A percentile compares a stretch with the other conserved stretches of the same genome.
These are phyloP conservation scores for Globisporangium solare DNA, from an alignment of 352 stramenopile species.

Conservation along the genomic window DNA sequence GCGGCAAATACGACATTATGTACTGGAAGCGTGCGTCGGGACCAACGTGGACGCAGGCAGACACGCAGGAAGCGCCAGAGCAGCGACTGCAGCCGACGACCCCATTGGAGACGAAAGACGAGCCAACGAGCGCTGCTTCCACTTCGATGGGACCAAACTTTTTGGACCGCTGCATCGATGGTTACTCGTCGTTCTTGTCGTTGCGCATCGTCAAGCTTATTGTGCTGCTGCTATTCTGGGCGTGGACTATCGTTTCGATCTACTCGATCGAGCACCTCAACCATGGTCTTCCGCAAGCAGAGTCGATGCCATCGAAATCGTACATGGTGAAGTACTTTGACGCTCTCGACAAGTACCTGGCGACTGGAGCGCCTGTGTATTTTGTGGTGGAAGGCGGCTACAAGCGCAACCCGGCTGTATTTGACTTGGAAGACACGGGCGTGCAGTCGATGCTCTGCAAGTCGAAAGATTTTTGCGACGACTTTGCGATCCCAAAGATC, in stretches of 20 bases:
- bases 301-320: conserved; percentile 62
- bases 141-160: conserved; percentile 8
- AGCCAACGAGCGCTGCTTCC: neutral
- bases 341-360: conserved; percentile 46
- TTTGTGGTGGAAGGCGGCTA: conserved; percentile 61
- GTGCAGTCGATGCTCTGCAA: conserved; percentile 49
- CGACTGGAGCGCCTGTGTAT: conserved; percentile 54
- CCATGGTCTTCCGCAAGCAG: conserved; percentile 48
- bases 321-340: conserved; percentile 69
- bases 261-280: conserved; percentile 48
- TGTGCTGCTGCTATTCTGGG: conserved; percentile 40
- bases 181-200: conserved; percentile 42
- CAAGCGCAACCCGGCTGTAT: conserved; percentile 37
- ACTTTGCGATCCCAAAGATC: conserved; percentile 51
- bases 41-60: conserved; percentile 5
- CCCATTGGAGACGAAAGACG: conserved; percentile 1
- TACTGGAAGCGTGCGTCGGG: conserved; percentile 19
- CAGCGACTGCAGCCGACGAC: conserved; percentile 26
- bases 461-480: conserved; percentile 48
- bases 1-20: conserved; percentile 44
- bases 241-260: conserved; percentile 42
- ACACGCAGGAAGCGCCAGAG: neutral
- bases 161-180: conserved; percentile 35
- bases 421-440: conserved; percentile 37
- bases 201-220: conserved; percentile 44